Conservation (phyloP, 139 green algal species). For the Chlorella ohadii region DNA sequence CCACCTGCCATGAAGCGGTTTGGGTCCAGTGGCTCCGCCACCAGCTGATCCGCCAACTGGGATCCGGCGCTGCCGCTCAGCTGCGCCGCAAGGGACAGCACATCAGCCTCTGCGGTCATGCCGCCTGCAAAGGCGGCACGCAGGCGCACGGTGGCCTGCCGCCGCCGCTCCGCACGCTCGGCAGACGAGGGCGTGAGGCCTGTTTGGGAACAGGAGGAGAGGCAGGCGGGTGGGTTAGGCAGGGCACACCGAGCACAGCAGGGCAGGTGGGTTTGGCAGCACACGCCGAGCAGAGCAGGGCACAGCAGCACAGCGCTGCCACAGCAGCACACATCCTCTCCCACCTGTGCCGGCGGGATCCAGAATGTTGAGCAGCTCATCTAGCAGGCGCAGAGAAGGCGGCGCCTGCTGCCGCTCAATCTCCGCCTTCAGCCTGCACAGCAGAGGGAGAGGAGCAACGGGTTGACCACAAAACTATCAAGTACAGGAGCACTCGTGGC, state of each 20-base stretch:
- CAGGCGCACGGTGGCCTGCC: background rate
- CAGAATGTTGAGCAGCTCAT: conserved; percentile 32
- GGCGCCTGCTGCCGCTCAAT: conserved; percentile 20
- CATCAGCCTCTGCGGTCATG: conserved; percentile 10
- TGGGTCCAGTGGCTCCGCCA: conserved; percentile 20
- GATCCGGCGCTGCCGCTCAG: background rate
- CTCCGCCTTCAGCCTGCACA: conserved; percentile 27
- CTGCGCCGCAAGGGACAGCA: conserved; percentile 34
- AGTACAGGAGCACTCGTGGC: too few species aligned
- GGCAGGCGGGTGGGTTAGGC: too few species aligned
- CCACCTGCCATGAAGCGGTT: conserved; percentile 11
- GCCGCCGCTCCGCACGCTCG: conserved; percentile 9
- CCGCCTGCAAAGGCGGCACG: conserved; percentile 21
- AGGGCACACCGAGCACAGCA: too few species aligned
- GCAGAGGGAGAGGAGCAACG: too few species aligned
- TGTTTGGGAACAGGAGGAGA: background rate
- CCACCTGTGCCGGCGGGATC: conserved; percentile 6
- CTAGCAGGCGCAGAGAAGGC: conserved; percentile 26
- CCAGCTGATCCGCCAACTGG: conserved; percentile 12
- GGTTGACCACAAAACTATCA: too few species aligned
- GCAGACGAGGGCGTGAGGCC: background rate
- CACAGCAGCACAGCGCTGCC: too few species aligned
- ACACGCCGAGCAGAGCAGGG: too few species aligned
- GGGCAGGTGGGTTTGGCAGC: too few species aligned
- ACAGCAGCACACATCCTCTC: too few species aligned